These are phyloP conservation scores for Dactylellina drechsleri DNA, from an alignment of 2,329 filamentous ascomycete species.

Conservation along the genomic window DNA sequence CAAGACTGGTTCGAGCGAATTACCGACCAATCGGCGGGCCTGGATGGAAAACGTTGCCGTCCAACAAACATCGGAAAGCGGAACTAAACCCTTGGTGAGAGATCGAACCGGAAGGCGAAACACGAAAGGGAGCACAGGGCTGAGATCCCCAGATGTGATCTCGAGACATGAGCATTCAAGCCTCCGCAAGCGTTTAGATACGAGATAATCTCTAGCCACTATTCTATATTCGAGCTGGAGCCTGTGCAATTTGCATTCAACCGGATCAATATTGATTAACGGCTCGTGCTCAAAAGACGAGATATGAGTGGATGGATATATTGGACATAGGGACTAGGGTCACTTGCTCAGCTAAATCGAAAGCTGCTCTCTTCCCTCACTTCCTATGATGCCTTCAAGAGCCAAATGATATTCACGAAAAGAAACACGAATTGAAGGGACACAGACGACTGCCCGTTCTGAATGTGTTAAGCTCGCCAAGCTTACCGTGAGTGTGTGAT, in stretches of 20 bases:
- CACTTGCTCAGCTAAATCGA: too few relatives aligned
- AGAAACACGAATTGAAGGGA: too few relatives aligned
- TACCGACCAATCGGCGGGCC: conserved; percentile 41
- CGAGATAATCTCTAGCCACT: too few relatives aligned
- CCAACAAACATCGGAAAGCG: conserved; percentile 38
- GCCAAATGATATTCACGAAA: neutral
- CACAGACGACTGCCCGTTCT: conserved; percentile 23
- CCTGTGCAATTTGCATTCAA: too few relatives aligned
- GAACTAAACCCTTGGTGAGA: conserved; percentile 34
- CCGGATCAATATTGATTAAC: too few relatives aligned
- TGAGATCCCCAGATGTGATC: neutral
- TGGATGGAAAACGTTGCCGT: conserved; percentile 46
- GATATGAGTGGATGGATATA: too few relatives aligned
- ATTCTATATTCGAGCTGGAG: too few relatives aligned
- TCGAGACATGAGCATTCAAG: too few relatives aligned
- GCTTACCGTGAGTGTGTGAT: neutral
- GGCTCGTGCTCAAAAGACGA: too few relatives aligned
- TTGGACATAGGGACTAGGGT: too few relatives aligned
- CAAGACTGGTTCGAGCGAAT: conserved; percentile 7
- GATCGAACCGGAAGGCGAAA: conserved; percentile 17
- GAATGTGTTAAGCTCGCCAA: neutral
- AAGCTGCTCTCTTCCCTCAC: neutral
- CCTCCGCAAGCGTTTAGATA: too few relatives aligned
- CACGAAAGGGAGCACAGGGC: conserved; percentile 20
- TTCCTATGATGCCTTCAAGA: conserved; percentile 4